These are phyloP conservation scores for Phytopythium mirpurense DNA, from an alignment of 352 stramenopile genomes.

Conservation along the genomic window DNA sequence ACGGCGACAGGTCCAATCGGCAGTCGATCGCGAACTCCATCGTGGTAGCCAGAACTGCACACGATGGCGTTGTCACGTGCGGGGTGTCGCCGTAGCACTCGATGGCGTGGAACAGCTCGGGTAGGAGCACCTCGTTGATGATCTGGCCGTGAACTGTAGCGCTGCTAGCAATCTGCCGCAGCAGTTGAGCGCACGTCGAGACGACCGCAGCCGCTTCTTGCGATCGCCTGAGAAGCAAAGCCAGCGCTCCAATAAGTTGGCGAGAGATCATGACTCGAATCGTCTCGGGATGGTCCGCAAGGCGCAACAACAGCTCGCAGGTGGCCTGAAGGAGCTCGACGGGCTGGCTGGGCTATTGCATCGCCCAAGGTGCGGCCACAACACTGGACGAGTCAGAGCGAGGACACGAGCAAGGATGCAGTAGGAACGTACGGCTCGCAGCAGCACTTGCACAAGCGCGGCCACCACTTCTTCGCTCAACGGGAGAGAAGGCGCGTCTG, in stretches of 20 bases:
- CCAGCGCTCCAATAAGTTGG: not conserved
- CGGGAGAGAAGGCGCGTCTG: not conserved
- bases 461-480: not conserved
- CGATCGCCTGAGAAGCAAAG: slow-evolving; percentile 5
- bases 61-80: slow-evolving; percentile 42
- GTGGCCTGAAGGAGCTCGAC: not conserved
- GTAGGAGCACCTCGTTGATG: slow-evolving; percentile 45
- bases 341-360: not conserved
- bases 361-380: not conserved
- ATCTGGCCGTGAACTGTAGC: slow-evolving; percentile 47
- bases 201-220: not conserved
- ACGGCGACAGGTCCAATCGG: slow-evolving; percentile 49
- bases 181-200: slow-evolving; percentile 21
- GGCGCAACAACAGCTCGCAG: not conserved
- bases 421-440: not conserved
- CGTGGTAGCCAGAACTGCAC: slow-evolving; percentile 66
- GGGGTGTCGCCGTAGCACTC: slow-evolving; percentile 46
- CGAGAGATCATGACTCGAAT: not conserved
- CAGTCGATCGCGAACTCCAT: slow-evolving; percentile 52
- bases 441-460: not conserved
- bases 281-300: not conserved
- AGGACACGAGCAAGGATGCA: not conserved
- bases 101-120: slow-evolving; percentile 44
- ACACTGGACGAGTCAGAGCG: not conserved
- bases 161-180: slow-evolving; percentile 30